Evolutionary conservation across 768 basidiomycete genomes (phyloP).

Genomic region (Lepiota venenata): DNA sequence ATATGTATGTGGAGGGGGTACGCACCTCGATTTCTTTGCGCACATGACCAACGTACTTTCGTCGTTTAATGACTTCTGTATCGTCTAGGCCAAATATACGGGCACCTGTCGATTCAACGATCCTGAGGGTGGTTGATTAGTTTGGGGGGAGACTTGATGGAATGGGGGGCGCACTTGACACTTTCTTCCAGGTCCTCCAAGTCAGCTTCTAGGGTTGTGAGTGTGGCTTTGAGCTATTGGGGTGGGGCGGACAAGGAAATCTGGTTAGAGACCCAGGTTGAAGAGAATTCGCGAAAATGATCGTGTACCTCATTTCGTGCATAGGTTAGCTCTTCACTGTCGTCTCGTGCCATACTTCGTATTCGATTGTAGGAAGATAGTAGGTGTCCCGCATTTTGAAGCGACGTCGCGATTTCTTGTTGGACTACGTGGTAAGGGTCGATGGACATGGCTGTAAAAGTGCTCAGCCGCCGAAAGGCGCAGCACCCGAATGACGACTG

Average conservation of each 20-base stretch:
- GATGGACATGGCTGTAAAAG: conserved; percentile 45
- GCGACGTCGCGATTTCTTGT: conserved; percentile 73
- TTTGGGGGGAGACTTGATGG: neutral
- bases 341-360: conserved; percentile 66
- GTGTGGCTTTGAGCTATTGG: conserved; percentile 67
- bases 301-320: conserved; percentile 67
- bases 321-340: conserved; percentile 79
- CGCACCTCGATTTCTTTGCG: conserved; percentile 77
- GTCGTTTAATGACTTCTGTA: conserved; percentile 68
- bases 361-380: conserved; percentile 78
- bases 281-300: neutral
- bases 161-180: conserved; percentile 57
- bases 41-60: conserved; percentile 74
- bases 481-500: neutral
- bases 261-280: neutral
- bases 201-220: conserved; percentile 80
- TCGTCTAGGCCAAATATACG: conserved; percentile 82
- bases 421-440: conserved; percentile 90
- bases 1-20: conserved; percentile 8
- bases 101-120: conserved; percentile 84
- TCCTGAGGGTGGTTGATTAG: conserved; percentile 50
- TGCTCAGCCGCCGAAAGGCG: no score
- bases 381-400: conserved; percentile 69
- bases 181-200: conserved; percentile 93
- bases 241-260: neutral